These are phyloP conservation scores for Auricularia sp. DNA, from an alignment of 768 basidiomycete genomes.

Conservation along the genomic window DNA sequence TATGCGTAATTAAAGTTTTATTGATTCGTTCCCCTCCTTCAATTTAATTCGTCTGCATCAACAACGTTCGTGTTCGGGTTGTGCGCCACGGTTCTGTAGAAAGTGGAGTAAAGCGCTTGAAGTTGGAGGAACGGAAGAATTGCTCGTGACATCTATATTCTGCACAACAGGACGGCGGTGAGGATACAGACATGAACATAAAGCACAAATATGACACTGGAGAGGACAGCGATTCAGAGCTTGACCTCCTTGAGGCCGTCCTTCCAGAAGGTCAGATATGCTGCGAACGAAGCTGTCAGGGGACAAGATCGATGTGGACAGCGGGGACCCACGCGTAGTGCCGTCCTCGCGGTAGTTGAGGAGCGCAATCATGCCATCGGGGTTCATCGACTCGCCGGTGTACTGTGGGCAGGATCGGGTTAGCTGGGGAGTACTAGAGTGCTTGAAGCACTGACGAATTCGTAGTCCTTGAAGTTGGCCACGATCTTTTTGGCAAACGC, in stretches of 20 bases:
- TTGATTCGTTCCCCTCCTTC: too few species aligned
- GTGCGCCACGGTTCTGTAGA: too few species aligned
- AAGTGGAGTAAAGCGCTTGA: too few species aligned
- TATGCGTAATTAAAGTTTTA: too few species aligned
- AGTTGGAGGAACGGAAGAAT: too few species aligned
- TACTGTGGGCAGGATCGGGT: constrained; percentile 32
- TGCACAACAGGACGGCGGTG: too few species aligned
- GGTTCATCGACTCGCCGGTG: constrained; percentile 63
- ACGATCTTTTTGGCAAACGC: constrained; percentile 82
- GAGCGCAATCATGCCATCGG: constrained; percentile 89
- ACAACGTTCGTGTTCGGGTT: too few species aligned
- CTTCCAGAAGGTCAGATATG: constrained; percentile 94
- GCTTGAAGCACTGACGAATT: constrained; percentile 54
- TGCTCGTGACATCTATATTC: too few species aligned
- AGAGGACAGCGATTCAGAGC: constrained; percentile 27
- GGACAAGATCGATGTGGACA: background rate
- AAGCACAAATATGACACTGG: too few species aligned
- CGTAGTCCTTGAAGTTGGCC: constrained; percentile 83
- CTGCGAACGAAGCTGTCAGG: constrained; percentile 23
- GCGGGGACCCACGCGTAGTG: constrained; percentile 53
- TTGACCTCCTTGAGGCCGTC: constrained; percentile 81
- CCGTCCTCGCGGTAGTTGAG: constrained; percentile 92
- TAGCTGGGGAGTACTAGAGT: background rate
- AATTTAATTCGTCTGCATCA: too few species aligned
- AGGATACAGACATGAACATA: too few species aligned